Evolutionary conservation across 306 rosid species (phyloP), one percentile per base, ranked within the genome.

Genomic region (Cajanus cajan): DNA sequence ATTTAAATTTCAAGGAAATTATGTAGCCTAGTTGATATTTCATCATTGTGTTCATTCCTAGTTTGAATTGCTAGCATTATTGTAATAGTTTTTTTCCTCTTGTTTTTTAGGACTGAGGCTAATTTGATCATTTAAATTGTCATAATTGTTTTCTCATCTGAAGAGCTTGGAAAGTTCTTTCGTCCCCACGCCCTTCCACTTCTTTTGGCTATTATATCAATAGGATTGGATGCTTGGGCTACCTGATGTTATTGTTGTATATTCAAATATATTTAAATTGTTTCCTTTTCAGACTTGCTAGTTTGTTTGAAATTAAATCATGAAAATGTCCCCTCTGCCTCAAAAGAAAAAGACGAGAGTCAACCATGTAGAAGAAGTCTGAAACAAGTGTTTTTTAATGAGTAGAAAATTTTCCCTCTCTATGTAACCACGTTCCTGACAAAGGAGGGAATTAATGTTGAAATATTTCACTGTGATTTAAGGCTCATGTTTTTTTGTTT

Each of bases 221-320:
- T 33, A 50, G 79, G 57, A 33, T 44, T 74, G 24, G 63, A 68
- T 74, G 64, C 16, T 33, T 55, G 31, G 19, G 73, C 62, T 28
- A 57, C 71, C 28, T 25, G 67, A 50, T 25, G 80, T 34, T 15
- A 62, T 21, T 28, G 7, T 40, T 33, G 36, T 39, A 43, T 55
- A 44, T 16, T 36, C 47, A 74, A 66, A 66, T 34, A 41, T 31
- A 41, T 57, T 22, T 31, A 54, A n/a, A 37, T 40, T 41, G 50
- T 54, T 73, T 73, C 74, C 4, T 14, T 73, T 65, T 64, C 50
- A n/a, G 54, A 65, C 79, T 64, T 1, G 7, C 52, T 51, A 72
- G 48, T 67, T 44, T 66, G 59, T 41, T 76, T 82, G 71, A 52
- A n/a, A 78, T 72, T 14, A 47, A 71, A 33, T 72, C 50, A 65